A percentile compares a stretch with the other conserved stretches of the same genome.
phyloP scores from a whole-genome alignment of 306 rosid genomes.

The Cicer bijugum region DNA sequence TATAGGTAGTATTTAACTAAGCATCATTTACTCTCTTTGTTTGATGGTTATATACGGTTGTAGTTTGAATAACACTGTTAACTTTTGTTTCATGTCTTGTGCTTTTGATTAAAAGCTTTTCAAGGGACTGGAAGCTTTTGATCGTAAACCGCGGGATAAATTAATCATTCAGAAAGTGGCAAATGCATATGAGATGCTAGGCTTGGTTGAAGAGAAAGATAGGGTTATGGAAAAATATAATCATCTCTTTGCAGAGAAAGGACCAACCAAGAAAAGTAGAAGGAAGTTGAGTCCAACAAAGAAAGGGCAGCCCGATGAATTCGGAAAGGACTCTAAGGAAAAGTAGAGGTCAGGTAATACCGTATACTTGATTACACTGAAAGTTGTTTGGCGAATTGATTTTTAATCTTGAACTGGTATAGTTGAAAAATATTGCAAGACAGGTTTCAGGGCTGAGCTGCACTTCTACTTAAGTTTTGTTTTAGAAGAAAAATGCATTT shows the following conservation, averaged over 20 bases:
- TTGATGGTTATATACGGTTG: neutral
- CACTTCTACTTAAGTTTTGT: neutral
- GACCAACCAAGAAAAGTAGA: conserved; percentile 48
- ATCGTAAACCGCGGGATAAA: conserved; percentile 87
- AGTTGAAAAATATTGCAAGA: conserved; percentile 2
- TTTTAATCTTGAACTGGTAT: neutral
- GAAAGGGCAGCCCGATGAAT: conserved; percentile 41
- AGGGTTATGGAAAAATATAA: conserved; percentile 74
- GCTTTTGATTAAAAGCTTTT: conserved; percentile 64
- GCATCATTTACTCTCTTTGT: conserved; percentile 15
- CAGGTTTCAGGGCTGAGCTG: conserved; percentile 21
- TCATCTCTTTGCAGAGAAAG: conserved; percentile 50
- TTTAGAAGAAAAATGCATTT: conserved; percentile 14
- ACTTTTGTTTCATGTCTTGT: conserved; percentile 42
- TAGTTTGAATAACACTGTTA: conserved; percentile 24
- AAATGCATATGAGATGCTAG: conserved; percentile 76
- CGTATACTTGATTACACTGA: neutral
- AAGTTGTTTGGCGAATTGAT: neutral
- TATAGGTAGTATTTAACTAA: neutral
- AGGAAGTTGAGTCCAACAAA: conserved; percentile 36
- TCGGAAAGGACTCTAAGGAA: conserved; percentile 41
- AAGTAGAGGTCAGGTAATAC: conserved; percentile 41
- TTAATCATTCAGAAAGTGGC: conserved; percentile 75
- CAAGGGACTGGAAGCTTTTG: conserved; percentile 85
- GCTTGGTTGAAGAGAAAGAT: conserved; percentile 66